Base-by-base conservation (phyloP, 108 stramenopile species). In the Epipyxis sp. region DNA sequence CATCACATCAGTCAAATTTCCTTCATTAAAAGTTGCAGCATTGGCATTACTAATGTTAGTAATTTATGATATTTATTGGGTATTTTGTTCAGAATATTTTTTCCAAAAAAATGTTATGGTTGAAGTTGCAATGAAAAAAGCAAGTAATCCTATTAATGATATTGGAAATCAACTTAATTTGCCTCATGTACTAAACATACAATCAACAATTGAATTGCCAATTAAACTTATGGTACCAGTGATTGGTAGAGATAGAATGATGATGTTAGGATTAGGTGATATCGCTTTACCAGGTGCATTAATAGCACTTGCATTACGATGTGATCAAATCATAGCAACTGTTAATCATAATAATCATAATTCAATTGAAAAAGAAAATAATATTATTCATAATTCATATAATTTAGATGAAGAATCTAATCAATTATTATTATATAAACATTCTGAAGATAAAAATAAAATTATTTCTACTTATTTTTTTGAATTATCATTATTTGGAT, bases 1-100 rank as follows among this genome's bases (percentile, higher is more conserved):
- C 25, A 65, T 65, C 34, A 10, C 27, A 16, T 32, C 61, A 6
- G 6, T 65, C 30, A 16, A 32, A 3, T 65, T 65, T 25, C 61
- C 61, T 65, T 65, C 61, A 65, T 13, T 65, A 10, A 65, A 65
- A 25, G 3, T 65, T 3, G 35, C 35, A 32, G 25, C 61, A 37
- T 10, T 37, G 13, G 10, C 34, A 10, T 32, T 65, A 3, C 35
- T 37, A 6, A 6, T 65, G 61, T 37, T 65, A 37, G 34, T 65
- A 6, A 10, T 25, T 16, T 65, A 65, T 37, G 61, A 65, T 32
- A 37, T 37, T 6, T 65, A 32, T 37, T 65, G 61, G 61, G 61
- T 65, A 37, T 65, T 65, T 65, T 65, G 3, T 32, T 65, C 61
- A 10, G 61, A 65, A 32, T 65, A 65, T 32, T 35, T 65, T 65